phyloP scores from a whole-genome alignment of 2,329 filamentous ascomycete species.

The Hymenotorrendiella dingleyae region DNA sequence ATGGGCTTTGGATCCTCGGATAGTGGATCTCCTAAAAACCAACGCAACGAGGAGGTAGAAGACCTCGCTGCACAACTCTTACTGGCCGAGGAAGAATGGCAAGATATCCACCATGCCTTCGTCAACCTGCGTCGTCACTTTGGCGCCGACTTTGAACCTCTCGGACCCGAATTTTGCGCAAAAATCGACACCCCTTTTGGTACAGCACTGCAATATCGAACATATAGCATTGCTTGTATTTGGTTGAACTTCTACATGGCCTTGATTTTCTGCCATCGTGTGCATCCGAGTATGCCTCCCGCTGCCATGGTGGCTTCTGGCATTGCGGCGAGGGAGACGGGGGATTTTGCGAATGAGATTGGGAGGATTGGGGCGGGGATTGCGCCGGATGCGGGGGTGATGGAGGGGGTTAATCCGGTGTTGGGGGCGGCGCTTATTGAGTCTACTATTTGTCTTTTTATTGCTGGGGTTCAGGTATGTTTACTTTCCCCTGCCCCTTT shows the following conservation, averaged over 20 bases:
- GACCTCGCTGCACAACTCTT: conserved; percentile 22
- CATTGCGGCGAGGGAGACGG: conserved; percentile 68
- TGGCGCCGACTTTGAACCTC: conserved; percentile 68
- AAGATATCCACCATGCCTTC: conserved; percentile 66
- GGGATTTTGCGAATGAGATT: conserved; percentile 63
- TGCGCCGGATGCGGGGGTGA: conserved; percentile 38
- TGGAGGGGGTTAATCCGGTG: conserved; percentile 63
- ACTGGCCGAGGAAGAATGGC: conserved; percentile 58
- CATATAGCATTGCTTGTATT: conserved; percentile 78
- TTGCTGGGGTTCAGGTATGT: conserved; percentile 69
- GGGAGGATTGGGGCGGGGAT: conserved; percentile 76
- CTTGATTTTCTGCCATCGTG: conserved; percentile 72
- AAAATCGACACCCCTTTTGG: conserved; percentile 73
- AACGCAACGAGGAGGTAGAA: conserved; percentile 18
- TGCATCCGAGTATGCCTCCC: conserved; percentile 86
- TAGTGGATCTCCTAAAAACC: conserved; percentile 18
- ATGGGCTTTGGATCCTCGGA: conserved; percentile 24
- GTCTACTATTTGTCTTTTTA: conserved; percentile 75
- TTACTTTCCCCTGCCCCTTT: neutral
- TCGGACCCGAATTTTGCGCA: conserved; percentile 60
- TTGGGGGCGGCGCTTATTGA: conserved; percentile 80
- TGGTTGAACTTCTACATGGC: conserved; percentile 87
- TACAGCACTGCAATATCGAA: conserved; percentile 71
- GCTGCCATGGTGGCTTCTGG: conserved; percentile 79
- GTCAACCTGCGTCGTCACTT: conserved; percentile 59